These are phyloP conservation scores for Pezicula carpinea DNA, from an alignment of 2,329 filamentous ascomycete species.

Conservation along the genomic window DNA sequence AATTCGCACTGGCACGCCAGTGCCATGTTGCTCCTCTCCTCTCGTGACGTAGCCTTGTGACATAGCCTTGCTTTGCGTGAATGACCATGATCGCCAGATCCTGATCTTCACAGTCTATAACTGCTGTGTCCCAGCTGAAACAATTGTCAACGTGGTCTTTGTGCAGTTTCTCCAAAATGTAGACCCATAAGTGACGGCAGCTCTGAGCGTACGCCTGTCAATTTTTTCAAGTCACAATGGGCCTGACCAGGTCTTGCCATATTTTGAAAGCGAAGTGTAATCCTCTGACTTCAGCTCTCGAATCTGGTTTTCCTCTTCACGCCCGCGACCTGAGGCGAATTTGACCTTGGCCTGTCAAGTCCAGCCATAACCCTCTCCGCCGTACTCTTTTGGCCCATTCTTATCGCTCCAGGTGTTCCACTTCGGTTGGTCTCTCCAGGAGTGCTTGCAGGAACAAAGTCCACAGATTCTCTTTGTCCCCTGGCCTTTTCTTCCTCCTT, in stretches of 20 bases:
- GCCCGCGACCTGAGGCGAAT: constrained; percentile 26
- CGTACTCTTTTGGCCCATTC: constrained; percentile 22
- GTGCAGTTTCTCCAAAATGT: too few relatives aligned
- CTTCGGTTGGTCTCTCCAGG: constrained; percentile 19
- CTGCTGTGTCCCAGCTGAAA: too few relatives aligned
- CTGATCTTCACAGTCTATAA: not conserved
- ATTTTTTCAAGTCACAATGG: too few relatives aligned
- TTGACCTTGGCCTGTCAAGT: constrained; percentile 26
- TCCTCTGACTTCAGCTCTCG: constrained; percentile 22
- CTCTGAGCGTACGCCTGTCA: too few relatives aligned
- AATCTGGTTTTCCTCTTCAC: constrained; percentile 29
- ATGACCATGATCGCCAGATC: not conserved
- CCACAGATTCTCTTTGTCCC: constrained; percentile 25
- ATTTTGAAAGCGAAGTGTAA: not conserved
- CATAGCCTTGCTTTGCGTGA: constrained; percentile 1
- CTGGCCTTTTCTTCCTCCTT: constrained; percentile 26
- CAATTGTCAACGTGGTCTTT: too few relatives aligned
- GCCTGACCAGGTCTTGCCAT: not conserved
- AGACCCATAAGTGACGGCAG: too few relatives aligned
- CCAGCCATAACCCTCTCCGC: constrained; percentile 31
- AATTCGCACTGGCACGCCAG: not conserved
- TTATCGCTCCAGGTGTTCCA: constrained; percentile 17
- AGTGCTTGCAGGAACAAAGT: constrained; percentile 27
- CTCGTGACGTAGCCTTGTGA: constrained; percentile 15
- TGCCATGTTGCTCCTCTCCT: not conserved